Base-by-base conservation (phyloP, 2,329 filamentous ascomycete species). In the Aspergillus vadensis region DNA sequence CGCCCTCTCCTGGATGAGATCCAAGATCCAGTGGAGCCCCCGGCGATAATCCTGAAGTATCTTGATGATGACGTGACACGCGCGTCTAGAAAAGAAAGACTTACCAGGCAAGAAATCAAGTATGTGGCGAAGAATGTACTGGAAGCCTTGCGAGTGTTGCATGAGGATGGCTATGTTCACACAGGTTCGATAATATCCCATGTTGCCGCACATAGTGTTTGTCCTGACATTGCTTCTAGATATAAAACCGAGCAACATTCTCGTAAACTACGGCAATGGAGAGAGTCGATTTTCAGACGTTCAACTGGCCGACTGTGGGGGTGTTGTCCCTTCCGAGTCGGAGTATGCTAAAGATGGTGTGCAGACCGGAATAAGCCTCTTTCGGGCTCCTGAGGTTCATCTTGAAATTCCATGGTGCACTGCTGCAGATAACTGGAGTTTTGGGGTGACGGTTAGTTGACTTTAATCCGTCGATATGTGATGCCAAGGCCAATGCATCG, bases 401-500 rank as follows among this genome's bases (percentile, higher is more conserved):
- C 59, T 69, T 14, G 48, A 56, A 36, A 59, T 70, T 8, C n/a
- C 43, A 27, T 71, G 69, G 69, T 59, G 63, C 30, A 67, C 70
- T n/a, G 19, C 59, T 32, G 66, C 67, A 32, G 68, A 73, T 49
- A 71, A 72, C 39, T 72, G 65, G 70, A 70, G 66, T 14, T 71
- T 70, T 60, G 65, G 66, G 5, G 59, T 65, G 49, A 64, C 65
- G 51, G 69, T 64, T 65, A 61, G 48, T 61, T 32, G 10, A 43
- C 41, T 7, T 17, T 15, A 36, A 27, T 19, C 32, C 38, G 41
- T 27, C 25, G 1, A 25, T 21, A 6, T 6, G 36, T 14, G 4
- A 38, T 7, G n/a, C 8, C 19, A 58, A 32, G 30, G 10, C 15
- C 57, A 43, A 54, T 14, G 3, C 19, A 44, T 0, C 7, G 19